A percentile compares a stretch with the other conserved stretches of the same genome.
Evolutionary conservation across 257 asterid species (phyloP).

Genomic region (Solanum sitiens): DNA sequence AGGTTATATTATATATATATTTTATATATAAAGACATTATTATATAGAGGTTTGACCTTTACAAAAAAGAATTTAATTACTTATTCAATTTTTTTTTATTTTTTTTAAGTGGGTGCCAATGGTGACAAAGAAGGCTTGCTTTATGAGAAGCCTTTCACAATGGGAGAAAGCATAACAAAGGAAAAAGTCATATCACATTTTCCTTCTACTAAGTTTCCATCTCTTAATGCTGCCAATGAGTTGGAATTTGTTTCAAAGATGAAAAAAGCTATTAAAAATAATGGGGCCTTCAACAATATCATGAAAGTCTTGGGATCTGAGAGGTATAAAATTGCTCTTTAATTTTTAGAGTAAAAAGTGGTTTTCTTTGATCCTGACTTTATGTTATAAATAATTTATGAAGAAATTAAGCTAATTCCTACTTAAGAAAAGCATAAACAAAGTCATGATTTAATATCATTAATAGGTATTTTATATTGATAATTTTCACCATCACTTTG

Average conservation of each 20-base stretch:
- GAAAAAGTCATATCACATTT: not conserved
- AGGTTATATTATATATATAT: too few relatives aligned
- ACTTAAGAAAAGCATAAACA: too few relatives aligned
- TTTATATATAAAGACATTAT: too few relatives aligned
- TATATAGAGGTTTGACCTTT: not conserved
- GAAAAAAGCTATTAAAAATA: not conserved
- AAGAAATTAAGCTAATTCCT: too few relatives aligned
- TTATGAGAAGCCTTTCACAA: not conserved
- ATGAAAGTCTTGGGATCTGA: not conserved
- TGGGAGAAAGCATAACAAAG: not conserved
- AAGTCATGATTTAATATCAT: too few relatives aligned
- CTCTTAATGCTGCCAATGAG: conserved; percentile 18
- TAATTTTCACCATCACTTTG: too few relatives aligned
- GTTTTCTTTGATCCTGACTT: too few relatives aligned
- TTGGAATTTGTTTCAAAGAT: not conserved
- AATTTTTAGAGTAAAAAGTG: not conserved
- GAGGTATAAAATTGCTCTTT: not conserved
- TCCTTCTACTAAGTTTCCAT: not conserved
- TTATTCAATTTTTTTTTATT: not conserved
- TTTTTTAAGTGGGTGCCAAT: not conserved
- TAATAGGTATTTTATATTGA: too few relatives aligned
- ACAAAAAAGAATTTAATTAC: not conserved
- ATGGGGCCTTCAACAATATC: not conserved
- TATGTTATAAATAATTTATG: too few relatives aligned
- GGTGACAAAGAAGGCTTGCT: not conserved